A percentile compares a stretch with the other conserved stretches of the same genome.
Conservation (phyloP, 164 flowering plant species). For the Umbellularia californica region DNA sequence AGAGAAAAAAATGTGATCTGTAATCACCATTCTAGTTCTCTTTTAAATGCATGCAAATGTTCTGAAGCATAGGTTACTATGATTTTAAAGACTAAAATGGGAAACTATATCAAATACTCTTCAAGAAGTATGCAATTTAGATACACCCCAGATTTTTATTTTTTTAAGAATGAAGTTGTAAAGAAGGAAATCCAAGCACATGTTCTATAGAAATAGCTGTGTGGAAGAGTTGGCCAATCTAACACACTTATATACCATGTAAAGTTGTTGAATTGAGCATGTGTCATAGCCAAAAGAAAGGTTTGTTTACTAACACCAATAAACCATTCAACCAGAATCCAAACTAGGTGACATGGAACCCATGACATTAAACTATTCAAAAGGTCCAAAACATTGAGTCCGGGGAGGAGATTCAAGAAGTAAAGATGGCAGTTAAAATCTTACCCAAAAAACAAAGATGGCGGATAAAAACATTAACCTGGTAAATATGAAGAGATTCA, state of each 20-base stretch:
- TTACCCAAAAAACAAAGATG: background rate
- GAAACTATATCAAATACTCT: no score
- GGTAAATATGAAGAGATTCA: background rate
- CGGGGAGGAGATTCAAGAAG: background rate
- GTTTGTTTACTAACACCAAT: background rate
- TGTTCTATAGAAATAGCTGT: background rate
- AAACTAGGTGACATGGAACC: slow-evolving; percentile 17
- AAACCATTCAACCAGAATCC: background rate
- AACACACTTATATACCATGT: background rate
- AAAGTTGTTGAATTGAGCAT: background rate
- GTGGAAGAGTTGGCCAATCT: background rate
- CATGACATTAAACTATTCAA: slow-evolving; percentile 15
- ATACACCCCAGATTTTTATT: no score
- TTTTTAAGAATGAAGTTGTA: no score
- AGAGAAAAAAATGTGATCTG: background rate
- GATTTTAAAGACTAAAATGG: no score
- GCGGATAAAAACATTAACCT: background rate
- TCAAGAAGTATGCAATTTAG: no score
- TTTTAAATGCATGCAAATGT: no score
- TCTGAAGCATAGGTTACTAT: no score
- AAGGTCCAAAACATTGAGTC: slow-evolving; percentile 19
- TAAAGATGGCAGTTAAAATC: background rate
- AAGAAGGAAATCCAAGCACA: background rate
- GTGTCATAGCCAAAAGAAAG: background rate
- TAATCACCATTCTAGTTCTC: no score